Evolutionary conservation across 805 yeast genomes (phyloP).

Genomic region (Candida ipomoeae): DNA sequence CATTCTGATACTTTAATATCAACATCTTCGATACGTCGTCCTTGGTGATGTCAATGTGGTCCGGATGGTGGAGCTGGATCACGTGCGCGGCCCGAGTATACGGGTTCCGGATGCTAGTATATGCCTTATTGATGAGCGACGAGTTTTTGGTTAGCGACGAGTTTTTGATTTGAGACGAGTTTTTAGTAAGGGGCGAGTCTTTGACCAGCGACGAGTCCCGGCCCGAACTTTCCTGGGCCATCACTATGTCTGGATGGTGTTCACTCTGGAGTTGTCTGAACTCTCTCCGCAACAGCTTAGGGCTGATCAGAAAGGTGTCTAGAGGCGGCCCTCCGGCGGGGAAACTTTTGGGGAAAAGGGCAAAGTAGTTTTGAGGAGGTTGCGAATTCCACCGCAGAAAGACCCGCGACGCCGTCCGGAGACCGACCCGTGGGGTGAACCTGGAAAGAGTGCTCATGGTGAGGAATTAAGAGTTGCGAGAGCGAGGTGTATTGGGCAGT

Average conservation of each 20-base stretch:
- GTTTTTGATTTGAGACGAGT: slow-evolving; percentile 26
- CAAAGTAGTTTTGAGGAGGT: slow-evolving; percentile 37
- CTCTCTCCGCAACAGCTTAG: slow-evolving; percentile 60
- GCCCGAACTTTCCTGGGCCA: slow-evolving; percentile 23
- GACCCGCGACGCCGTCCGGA: neutral
- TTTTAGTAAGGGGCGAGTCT: slow-evolving; percentile 53
- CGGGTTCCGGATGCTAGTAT: slow-evolving; percentile 66
- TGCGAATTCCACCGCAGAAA: neutral
- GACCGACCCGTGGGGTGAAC: neutral
- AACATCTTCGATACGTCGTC: slow-evolving; percentile 50
- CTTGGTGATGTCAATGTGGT: slow-evolving; percentile 46
- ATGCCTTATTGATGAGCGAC: slow-evolving; percentile 66
- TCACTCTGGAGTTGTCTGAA: slow-evolving; percentile 67
- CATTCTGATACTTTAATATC: slow-evolving; percentile 38
- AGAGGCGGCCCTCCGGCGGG: slow-evolving; percentile 60
- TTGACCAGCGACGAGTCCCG: too few relatives aligned
- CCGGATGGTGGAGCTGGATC: slow-evolving; percentile 34
- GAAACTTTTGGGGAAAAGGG: slow-evolving; percentile 72
- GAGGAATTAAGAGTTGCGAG: neutral
- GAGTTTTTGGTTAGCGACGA: slow-evolving; percentile 45
- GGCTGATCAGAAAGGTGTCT: slow-evolving; percentile 57
- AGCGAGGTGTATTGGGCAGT: neutral
- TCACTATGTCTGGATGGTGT: slow-evolving; percentile 74
- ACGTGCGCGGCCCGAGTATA: slow-evolving; percentile 49
- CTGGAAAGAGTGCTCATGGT: neutral